Conservation (phyloP, 805 yeast genomes). For the Debaryomyces castellii region DNA sequence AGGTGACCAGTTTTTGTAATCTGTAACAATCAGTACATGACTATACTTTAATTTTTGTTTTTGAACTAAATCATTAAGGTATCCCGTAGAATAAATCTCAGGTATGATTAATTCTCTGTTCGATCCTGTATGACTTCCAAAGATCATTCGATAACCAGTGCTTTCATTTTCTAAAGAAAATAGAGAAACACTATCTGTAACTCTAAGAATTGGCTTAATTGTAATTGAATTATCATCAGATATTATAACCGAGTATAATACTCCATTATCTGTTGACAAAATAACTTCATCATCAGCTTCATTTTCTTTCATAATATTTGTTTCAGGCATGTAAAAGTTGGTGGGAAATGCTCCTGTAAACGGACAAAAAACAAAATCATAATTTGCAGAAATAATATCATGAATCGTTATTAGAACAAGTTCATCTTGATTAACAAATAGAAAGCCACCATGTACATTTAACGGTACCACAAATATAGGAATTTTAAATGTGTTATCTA, state of each 20-base stretch:
- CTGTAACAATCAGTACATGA: slow-evolving; percentile 21
- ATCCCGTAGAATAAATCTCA: slow-evolving; percentile 17
- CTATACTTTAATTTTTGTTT: slow-evolving; percentile 15
- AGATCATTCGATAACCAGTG: slow-evolving; percentile 25
- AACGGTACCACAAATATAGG: slow-evolving; percentile 46
- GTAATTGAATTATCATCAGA: slow-evolving; percentile 14
- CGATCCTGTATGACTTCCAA: slow-evolving; percentile 41
- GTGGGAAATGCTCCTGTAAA: slow-evolving; percentile 41
- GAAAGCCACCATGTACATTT: slow-evolving; percentile 31
- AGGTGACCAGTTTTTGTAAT: slow-evolving; percentile 50
- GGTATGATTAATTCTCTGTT: slow-evolving; percentile 34
- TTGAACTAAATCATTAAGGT: background rate
- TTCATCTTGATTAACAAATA: slow-evolving; percentile 35
- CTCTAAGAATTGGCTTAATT: slow-evolving; percentile 29
- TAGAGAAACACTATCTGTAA: slow-evolving; percentile 35
- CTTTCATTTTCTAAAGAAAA: slow-evolving; percentile 24
- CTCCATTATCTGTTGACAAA: slow-evolving; percentile 35
- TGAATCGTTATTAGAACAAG: slow-evolving; percentile 39
- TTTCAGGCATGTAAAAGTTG: slow-evolving; percentile 27
- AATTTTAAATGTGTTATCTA: slow-evolving; percentile 37
- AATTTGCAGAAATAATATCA: slow-evolving; percentile 48
- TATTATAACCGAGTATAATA: slow-evolving; percentile 28
- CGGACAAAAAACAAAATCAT: slow-evolving; percentile 26
- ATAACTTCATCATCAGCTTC: slow-evolving; percentile 24
- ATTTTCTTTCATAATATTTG: slow-evolving; percentile 12